Conservation (phyloP, 2,329 filamentous ascomycete genomes). For the Alternaria postmessia region DNA sequence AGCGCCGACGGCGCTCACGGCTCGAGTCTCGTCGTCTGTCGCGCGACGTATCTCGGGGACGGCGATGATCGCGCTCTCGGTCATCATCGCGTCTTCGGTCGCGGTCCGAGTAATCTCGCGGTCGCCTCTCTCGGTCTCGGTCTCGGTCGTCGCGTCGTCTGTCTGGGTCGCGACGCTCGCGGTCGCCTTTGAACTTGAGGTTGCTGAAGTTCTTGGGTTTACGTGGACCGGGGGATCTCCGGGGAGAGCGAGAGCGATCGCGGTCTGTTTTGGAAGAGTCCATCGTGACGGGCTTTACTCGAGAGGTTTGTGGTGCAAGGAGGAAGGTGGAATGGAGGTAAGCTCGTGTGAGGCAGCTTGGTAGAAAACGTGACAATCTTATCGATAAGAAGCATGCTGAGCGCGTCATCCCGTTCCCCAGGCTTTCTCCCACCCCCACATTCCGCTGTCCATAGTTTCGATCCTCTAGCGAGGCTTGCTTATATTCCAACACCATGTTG, state of each 20-base stretch:
- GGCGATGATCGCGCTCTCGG: conserved; percentile 3
- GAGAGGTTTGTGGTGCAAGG: neutral
- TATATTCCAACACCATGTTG: conserved; percentile 20
- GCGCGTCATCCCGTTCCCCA: conserved; percentile 20
- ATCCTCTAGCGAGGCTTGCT: neutral
- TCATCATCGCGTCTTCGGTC: conserved; percentile 13
- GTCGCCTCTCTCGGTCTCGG: conserved; percentile 37
- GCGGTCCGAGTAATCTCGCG: conserved; percentile 24
- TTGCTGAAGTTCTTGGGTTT: conserved; percentile 57
- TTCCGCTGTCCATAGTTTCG: neutral
- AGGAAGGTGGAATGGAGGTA: neutral
- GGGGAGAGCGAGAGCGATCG: conserved; percentile 40
- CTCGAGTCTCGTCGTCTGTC: conserved; percentile 9
- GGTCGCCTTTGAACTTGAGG: conserved; percentile 64
- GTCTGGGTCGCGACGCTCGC: conserved; percentile 15
- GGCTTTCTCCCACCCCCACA: conserved; percentile 8
- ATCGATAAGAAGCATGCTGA: conserved; percentile 8
- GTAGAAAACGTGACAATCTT: conserved; percentile 5
- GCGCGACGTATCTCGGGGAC: neutral
- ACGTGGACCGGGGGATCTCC: conserved; percentile 23
- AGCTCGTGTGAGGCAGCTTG: neutral
- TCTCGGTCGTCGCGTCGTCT: conserved; percentile 13
- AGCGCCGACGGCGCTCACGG: conserved; percentile 6
- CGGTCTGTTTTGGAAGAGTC: conserved; percentile 20
- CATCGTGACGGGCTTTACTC: conserved; percentile 5